Evolutionary conservation across 2,329 filamentous ascomycete species (phyloP).

Genomic region (Fusarium circinatum): DNA sequence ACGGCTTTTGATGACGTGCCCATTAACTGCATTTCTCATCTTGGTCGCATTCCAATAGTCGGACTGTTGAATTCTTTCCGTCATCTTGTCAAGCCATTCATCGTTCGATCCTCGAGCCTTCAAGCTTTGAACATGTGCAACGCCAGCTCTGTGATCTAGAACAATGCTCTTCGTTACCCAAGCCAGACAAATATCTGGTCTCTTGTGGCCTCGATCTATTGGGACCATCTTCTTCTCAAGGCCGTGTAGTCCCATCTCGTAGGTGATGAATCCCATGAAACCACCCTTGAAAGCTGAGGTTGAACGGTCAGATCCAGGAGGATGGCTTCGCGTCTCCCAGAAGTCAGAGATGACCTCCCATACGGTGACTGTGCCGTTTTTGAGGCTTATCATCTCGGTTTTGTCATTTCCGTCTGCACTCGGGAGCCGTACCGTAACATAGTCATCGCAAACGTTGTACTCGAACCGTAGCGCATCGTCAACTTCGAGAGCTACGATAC

Average conservation of each 20-base stretch:
- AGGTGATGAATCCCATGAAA: conserved; percentile 85
- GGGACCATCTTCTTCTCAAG: conserved; percentile 46
- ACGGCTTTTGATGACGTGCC: conserved; percentile 24
- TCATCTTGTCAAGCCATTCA: conserved; percentile 47
- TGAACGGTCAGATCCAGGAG: conserved; percentile 29
- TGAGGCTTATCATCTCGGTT: conserved; percentile 33
- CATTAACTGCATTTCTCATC: conserved; percentile 5
- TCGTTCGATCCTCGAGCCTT: conserved; percentile 41
- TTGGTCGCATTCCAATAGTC: conserved; percentile 45
- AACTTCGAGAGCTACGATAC: conserved; percentile 77
- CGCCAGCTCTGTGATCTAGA: conserved; percentile 73
- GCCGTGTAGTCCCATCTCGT: conserved; percentile 76
- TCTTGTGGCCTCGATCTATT: conserved; percentile 48
- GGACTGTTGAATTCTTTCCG: conserved; percentile 48
- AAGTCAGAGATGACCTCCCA: conserved; percentile 65
- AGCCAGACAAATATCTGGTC: conserved; percentile 78
- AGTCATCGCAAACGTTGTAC: conserved; percentile 62
- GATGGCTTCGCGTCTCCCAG: conserved; percentile 45
- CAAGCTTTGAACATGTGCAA: conserved; percentile 69
- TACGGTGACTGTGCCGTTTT: conserved; percentile 49
- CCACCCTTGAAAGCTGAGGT: conserved; percentile 78
- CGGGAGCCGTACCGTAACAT: conserved; percentile 46
- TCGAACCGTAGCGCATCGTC: conserved; percentile 66
- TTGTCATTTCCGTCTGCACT: not conserved
- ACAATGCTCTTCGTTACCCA: conserved; percentile 84